These are phyloP conservation scores for Petrea volubilis DNA, from an alignment of 257 asterid genomes.

Conservation along the genomic window DNA sequence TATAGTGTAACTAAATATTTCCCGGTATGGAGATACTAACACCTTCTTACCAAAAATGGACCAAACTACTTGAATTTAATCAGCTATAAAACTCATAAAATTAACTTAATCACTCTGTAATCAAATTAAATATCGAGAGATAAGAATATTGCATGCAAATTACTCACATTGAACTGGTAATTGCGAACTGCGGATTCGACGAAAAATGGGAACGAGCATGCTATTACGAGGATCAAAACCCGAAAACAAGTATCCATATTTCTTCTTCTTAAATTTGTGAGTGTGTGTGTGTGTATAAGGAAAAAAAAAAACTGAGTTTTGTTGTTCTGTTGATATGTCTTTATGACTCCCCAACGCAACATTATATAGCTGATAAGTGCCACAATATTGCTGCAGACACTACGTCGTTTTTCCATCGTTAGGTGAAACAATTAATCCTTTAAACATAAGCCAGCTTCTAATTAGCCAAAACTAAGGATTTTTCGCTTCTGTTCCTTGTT, in stretches of 20 bases:
- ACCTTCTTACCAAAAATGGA: no score
- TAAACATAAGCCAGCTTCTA: conserved; percentile 29
- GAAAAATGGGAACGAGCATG: conserved; percentile 38
- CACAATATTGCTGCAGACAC: conserved; percentile 29
- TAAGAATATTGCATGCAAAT: neutral
- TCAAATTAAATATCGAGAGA: no score
- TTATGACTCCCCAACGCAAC: conserved; percentile 45
- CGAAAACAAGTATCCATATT: conserved; percentile 50
- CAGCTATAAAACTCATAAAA: no score
- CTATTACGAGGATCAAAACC: conserved; percentile 37
- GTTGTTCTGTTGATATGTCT: conserved; percentile 28
- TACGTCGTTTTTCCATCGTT: conserved; percentile 66
- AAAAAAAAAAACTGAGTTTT: neutral
- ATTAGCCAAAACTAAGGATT: neutral
- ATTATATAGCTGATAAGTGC: conserved; percentile 45
- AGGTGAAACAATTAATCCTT: conserved; percentile 63
- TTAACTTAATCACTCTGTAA: no score
- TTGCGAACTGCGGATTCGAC: conserved; percentile 66
- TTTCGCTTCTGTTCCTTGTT: conserved; percentile 19
- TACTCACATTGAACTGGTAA: conserved; percentile 83
- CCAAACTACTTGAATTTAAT: no score
- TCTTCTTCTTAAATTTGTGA: neutral
- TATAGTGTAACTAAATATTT: no score
- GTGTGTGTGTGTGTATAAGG: neutral
- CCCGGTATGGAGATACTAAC: no score